These are phyloP conservation scores for Mortierella hygrophila DNA, from an alignment of 192 early-diverging fungal species.

Conservation along the genomic window DNA sequence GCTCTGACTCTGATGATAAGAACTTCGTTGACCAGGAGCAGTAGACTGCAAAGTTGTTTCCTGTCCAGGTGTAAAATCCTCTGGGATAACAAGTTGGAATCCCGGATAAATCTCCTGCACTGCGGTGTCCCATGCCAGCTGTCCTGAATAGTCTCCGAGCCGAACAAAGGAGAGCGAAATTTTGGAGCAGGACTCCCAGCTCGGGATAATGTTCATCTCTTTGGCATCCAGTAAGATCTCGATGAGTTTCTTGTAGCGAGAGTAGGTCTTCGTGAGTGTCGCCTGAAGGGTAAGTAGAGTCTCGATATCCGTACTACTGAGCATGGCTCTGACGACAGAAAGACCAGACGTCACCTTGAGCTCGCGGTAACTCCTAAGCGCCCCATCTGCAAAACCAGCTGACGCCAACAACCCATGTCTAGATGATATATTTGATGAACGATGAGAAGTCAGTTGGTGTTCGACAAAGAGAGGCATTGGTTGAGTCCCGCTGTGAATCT, in stretches of 20 bases:
- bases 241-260: constrained; percentile 47
- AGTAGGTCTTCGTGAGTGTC: not conserved
- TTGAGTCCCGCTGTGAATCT: too few relatives aligned
- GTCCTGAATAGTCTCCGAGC: constrained; percentile 40
- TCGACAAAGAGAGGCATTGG: not conserved
- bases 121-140: constrained; percentile 54
- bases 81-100: constrained; percentile 24
- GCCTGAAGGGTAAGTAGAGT: constrained; percentile 34
- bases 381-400: constrained; percentile 32
- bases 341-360: constrained; percentile 32
- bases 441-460: not conserved
- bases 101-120: constrained; percentile 53
- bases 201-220: constrained; percentile 45
- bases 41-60: not conserved
- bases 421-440: not conserved
- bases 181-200: constrained; percentile 30
- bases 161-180: constrained; percentile 33
- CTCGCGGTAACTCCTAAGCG: constrained; percentile 34
- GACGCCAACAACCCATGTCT: constrained; percentile 31
- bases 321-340: constrained; percentile 2
- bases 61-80: not conserved
- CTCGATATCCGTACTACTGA: constrained; percentile 29
- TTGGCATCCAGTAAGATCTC: constrained; percentile 51
- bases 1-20: not conserved
- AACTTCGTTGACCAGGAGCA: not conserved